phyloP scores from a whole-genome alignment of 2,329 filamentous ascomycete genomes.

The Zymoseptoria tritici region DNA sequence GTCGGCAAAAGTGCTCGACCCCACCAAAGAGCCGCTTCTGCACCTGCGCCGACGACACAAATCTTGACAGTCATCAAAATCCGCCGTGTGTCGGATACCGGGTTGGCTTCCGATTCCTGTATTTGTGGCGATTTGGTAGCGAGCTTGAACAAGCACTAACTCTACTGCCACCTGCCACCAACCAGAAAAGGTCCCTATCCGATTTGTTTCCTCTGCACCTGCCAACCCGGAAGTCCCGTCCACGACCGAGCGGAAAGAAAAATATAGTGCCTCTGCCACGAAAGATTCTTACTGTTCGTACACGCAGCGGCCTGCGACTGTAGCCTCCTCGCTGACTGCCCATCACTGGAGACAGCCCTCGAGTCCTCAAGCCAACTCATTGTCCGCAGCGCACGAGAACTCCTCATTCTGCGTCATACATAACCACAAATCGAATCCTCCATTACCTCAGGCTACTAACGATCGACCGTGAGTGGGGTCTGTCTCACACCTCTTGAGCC shows the following conservation, averaged over 20 bases:
- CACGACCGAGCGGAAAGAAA: background rate
- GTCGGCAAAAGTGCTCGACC: background rate
- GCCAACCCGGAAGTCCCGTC: background rate
- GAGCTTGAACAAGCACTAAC: slow-evolving; percentile 16
- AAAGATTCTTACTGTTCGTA: background rate
- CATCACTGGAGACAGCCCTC: background rate
- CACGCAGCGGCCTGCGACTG: background rate
- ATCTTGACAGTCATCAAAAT: slow-evolving; percentile 5
- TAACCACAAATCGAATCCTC: background rate
- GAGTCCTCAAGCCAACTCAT: background rate
- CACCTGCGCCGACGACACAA: slow-evolving; percentile 2
- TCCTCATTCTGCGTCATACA: background rate
- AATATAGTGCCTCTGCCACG: background rate
- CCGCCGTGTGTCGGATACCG: background rate
- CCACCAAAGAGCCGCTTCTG: background rate
- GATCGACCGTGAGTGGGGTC: background rate
- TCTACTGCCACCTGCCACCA: slow-evolving; percentile 13
- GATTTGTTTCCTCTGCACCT: slow-evolving; percentile 6
- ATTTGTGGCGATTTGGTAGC: slow-evolving; percentile 13
- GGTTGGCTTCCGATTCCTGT: slow-evolving; percentile 7
- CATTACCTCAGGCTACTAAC: background rate
- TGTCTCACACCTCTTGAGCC: background rate
- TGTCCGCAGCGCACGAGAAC: background rate
- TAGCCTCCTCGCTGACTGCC: background rate
- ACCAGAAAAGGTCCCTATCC: slow-evolving; percentile 10